Conservation (phyloP, 805 yeast species). For the Saturnispora besseyi region DNA sequence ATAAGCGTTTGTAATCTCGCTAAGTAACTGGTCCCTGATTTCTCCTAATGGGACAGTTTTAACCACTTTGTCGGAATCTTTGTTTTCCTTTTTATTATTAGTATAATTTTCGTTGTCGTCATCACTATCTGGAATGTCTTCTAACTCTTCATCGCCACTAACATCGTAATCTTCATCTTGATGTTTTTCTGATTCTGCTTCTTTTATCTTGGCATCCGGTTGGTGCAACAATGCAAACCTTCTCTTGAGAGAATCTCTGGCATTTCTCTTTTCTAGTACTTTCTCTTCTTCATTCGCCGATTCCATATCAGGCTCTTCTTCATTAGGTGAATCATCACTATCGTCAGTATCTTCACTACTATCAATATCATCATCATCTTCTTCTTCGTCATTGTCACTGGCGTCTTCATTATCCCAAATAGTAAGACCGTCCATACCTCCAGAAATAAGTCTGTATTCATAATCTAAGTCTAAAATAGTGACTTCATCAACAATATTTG, state of each 20-base stretch:
- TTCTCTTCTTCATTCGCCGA: not conserved
- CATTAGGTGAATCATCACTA: slow-evolving; percentile 3
- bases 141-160: slow-evolving; percentile 6
- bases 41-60: slow-evolving; percentile 20
- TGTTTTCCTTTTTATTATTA: slow-evolving; percentile 15
- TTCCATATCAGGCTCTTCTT: not conserved
- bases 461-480: slow-evolving; percentile 67
- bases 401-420: slow-evolving; percentile 53
- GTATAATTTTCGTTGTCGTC: slow-evolving; percentile 11
- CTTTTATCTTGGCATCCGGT: not conserved
- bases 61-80: not conserved
- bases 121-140: not conserved
- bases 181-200: not conserved
- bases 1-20: slow-evolving; percentile 21
- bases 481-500: slow-evolving; percentile 61
- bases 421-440: slow-evolving; percentile 74
- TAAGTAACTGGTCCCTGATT: slow-evolving; percentile 21
- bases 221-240: not conserved
- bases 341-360: slow-evolving; percentile 5
- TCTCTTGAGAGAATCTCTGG: not conserved
- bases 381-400: slow-evolving; percentile 5
- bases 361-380: slow-evolving; percentile 12
- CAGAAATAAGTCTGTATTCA: slow-evolving; percentile 70
- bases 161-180: not conserved
- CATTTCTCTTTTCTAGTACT: not conserved